Conservation (phyloP, 2,329 filamentous ascomycete species). For the Venturia effusa region DNA sequence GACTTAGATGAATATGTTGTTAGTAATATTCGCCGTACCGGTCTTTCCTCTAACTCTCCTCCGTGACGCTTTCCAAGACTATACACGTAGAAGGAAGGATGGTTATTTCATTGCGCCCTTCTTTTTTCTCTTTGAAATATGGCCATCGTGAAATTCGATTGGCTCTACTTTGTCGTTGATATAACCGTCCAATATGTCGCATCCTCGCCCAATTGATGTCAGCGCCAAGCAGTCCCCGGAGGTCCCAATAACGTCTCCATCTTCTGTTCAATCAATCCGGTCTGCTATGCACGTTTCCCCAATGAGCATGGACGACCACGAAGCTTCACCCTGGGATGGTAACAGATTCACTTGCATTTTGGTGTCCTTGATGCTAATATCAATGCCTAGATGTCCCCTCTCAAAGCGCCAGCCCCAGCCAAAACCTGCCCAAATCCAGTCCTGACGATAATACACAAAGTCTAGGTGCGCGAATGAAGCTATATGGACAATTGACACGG, state of each 20-base stretch:
- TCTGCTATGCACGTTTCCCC: conserved; percentile 7
- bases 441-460: conserved; percentile 18
- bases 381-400: conserved; percentile 9
- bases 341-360: neutral
- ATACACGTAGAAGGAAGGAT: neutral
- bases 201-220: neutral
- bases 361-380: neutral
- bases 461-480: conserved; percentile 15
- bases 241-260: neutral
- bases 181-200: neutral
- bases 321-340: conserved; percentile 33
- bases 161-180: neutral
- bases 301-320: conserved; percentile 29
- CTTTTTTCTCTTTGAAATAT: neutral
- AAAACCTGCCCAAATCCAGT: conserved; percentile 28
- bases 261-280: neutral
- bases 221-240: neutral
- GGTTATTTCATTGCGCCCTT: neutral
- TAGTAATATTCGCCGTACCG: neutral
- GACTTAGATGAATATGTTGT: neutral
- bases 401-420: conserved; percentile 7
- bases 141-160: neutral
- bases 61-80: neutral
- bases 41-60: neutral
- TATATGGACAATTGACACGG: neutral